These are phyloP conservation scores for Dendrostoma leiphaemia DNA, from an alignment of 2,329 filamentous ascomycete genomes.

Conservation along the genomic window DNA sequence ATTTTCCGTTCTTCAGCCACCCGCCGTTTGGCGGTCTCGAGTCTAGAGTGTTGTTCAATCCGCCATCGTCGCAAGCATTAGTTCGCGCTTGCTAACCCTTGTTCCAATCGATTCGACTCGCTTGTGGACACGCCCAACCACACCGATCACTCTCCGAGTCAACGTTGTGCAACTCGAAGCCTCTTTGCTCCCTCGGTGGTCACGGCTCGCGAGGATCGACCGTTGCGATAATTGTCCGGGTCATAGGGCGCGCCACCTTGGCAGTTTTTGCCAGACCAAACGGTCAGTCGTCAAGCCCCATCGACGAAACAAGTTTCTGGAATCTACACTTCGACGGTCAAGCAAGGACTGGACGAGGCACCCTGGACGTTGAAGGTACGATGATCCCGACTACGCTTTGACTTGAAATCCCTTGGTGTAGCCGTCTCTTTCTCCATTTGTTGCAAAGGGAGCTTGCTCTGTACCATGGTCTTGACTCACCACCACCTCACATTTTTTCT, in stretches of 20 bases:
- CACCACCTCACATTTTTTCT: too few species aligned
- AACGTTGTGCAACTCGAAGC: conserved; percentile 7
- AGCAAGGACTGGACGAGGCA: background rate
- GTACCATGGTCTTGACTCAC: background rate
- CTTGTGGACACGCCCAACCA: background rate
- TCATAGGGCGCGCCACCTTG: background rate
- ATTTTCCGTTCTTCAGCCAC: too few species aligned
- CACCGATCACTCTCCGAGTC: background rate
- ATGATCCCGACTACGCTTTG: background rate
- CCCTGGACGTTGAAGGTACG: conserved; percentile 1
- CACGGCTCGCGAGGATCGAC: background rate
- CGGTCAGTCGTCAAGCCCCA: background rate
- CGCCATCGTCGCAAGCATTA: too few species aligned
- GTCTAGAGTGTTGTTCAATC: too few species aligned
- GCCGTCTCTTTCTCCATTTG: background rate
- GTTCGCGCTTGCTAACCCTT: background rate
- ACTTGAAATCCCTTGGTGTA: background rate
- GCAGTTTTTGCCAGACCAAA: background rate
- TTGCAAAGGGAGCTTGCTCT: background rate
- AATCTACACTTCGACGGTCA: too few species aligned
- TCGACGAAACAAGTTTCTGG: background rate
- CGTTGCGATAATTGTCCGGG: background rate
- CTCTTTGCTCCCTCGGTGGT: background rate
- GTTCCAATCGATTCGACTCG: too few species aligned
- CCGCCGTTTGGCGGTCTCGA: too few species aligned